Evolutionary conservation across 768 basidiomycete genomes (phyloP), one percentile per base, ranked within the genome.

Genomic region (Podaxis sp.): DNA sequence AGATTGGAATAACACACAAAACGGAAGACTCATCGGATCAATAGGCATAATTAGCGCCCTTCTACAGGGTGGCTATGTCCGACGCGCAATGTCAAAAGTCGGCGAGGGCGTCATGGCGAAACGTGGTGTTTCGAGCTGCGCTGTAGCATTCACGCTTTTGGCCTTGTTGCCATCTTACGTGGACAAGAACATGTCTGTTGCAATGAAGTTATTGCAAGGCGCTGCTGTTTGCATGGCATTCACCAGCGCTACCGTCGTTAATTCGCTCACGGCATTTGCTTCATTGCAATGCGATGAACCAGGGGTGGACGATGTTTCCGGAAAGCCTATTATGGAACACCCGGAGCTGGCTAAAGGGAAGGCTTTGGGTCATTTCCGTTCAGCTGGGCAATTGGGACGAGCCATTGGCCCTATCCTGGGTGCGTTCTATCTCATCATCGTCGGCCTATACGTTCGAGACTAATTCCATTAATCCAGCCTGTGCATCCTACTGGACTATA

Each of bases 231-330:
- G 89, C 69, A 82, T 98, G 76, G 94, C 95, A 3, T 97, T 95
- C 78, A 97, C 96, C 4, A 91, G 89, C 64, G 96, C 96, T 4
- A 97, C 95, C 1, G 96, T 97, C 55, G 96, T 99, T 65, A 98
- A 91, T 70, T 86, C 93, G 8, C 79, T 99, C 66, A 99, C 95
- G 40, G 88, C 95, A 26, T 87, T 89, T 65, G 96, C 96, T 10
- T 95, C 94, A 13, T 73, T 95, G 66, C 94, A 96, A 75, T 95
- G 93, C 66, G 92, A 96, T 70, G 92, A 95, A 30, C 82, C 75
- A 11, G 75, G 74, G 12, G 73, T 83, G 15, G 86, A 88, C 69
- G 73, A 77, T 8, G 79, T 79, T 41, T 86, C 84, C 0, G 86
- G 85, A 8, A 87, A 90, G 70, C 74, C 81, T 0, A 65, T 73